Conservation (phyloP, 2,329 filamentous ascomycete species). For the Ophiosphaerella korrae region DNA sequence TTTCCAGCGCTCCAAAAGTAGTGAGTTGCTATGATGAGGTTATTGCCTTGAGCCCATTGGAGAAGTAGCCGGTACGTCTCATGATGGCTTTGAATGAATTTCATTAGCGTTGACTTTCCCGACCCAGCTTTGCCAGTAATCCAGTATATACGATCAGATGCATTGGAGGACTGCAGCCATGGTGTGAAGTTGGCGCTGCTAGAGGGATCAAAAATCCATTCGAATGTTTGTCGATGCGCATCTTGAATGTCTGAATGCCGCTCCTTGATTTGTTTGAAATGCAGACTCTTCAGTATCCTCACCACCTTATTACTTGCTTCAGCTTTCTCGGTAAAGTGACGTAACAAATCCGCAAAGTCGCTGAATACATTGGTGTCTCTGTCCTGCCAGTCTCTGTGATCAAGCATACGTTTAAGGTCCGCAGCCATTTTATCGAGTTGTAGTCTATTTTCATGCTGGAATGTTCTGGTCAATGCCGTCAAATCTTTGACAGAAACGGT, state of each 20-base stretch:
- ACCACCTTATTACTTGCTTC: too few species aligned
- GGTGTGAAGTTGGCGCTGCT: constrained; percentile 6
- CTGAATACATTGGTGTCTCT: too few species aligned
- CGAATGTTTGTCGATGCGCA: constrained; percentile 10
- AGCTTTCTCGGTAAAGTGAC: too few species aligned
- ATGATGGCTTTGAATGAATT: constrained; percentile 27
- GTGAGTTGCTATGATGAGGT: constrained; percentile 19
- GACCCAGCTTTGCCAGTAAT: constrained; percentile 44
- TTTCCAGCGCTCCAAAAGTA: constrained; percentile 43
- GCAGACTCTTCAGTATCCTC: background rate
- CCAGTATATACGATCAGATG: constrained; percentile 33
- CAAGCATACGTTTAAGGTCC: too few species aligned
- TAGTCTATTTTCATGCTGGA: too few species aligned
- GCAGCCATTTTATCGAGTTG: too few species aligned
- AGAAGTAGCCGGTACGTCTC: constrained; percentile 16
- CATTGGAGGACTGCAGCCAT: constrained; percentile 16
- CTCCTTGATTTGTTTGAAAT: constrained; percentile 1
- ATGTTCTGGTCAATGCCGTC: too few species aligned
- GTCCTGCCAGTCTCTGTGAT: too few species aligned
- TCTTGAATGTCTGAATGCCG: constrained; percentile 5
- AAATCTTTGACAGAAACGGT: too few species aligned
- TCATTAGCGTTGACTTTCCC: constrained; percentile 45
- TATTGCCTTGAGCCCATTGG: constrained; percentile 15
- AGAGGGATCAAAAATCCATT: constrained; percentile 5
- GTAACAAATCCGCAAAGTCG: too few species aligned